Conservation (phyloP, 352 stramenopile genomes). For the Pythium pyrilobum region DNA sequence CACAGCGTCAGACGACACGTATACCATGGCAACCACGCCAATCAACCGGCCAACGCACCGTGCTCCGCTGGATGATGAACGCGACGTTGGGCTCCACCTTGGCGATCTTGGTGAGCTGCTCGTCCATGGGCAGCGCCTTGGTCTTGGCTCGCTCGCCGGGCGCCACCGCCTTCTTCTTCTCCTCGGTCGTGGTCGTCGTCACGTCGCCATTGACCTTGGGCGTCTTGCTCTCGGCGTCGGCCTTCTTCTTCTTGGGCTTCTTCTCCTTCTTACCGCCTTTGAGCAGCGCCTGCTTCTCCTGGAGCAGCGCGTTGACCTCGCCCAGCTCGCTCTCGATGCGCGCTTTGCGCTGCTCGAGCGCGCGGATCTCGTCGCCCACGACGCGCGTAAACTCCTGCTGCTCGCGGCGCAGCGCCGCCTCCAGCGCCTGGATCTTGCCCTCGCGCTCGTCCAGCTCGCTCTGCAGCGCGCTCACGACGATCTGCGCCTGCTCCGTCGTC, state of each 20-base stretch:
- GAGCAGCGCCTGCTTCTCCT: slow-evolving; percentile 58
- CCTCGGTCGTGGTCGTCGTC: background rate
- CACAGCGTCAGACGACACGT: background rate
- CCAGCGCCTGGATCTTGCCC: slow-evolving; percentile 71
- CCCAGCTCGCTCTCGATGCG: slow-evolving; percentile 37
- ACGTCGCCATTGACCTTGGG: background rate
- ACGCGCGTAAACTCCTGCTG: slow-evolving; percentile 64
- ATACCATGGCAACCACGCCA: background rate
- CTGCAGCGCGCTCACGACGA: slow-evolving; percentile 78
- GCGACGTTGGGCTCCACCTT: slow-evolving; percentile 71
- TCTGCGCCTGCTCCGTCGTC: slow-evolving; percentile 81
- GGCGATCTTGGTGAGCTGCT: slow-evolving; percentile 55
- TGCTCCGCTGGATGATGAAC: slow-evolving; percentile 87
- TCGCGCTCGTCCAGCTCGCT: slow-evolving; percentile 78
- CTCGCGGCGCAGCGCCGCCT: slow-evolving; percentile 66
- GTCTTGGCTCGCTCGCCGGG: slow-evolving; percentile 30
- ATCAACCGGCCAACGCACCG: slow-evolving; percentile 29
- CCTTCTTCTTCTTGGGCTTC: slow-evolving; percentile 32
- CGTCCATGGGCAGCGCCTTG: slow-evolving; percentile 54
- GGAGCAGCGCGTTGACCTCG: slow-evolving; percentile 48
- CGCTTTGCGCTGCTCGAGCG: slow-evolving; percentile 50
- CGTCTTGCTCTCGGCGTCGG: slow-evolving; percentile 9
- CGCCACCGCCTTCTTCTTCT: too few relatives aligned
- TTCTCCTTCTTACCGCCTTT: slow-evolving; percentile 31
- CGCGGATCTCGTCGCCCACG: slow-evolving; percentile 54